phyloP scores from a whole-genome alignment of 1,139 yeast genomes.

The Blastobotrys proliferans region DNA sequence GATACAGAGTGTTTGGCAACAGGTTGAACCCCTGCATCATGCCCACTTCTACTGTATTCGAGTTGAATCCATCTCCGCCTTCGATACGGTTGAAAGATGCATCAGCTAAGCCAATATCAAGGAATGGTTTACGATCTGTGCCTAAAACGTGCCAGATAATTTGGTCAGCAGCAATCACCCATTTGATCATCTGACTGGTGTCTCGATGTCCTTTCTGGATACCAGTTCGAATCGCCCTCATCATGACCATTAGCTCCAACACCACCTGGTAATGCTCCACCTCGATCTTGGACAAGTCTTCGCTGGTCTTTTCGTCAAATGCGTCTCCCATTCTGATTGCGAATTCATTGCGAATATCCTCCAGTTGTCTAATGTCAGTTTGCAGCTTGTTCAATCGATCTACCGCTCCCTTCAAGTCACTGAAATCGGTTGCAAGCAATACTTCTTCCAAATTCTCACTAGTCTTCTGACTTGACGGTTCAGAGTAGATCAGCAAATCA shows the following conservation, averaged over 20 bases:
- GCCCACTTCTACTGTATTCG: slow-evolving; percentile 55
- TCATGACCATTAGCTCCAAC: slow-evolving; percentile 59
- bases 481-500: slow-evolving; percentile 63
- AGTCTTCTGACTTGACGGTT: slow-evolving; percentile 54
- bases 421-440: slow-evolving; percentile 62
- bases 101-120: slow-evolving; percentile 66
- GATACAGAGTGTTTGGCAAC: slow-evolving; percentile 56
- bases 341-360: slow-evolving; percentile 46
- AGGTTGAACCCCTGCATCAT: slow-evolving; percentile 70
- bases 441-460: slow-evolving; percentile 62
- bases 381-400: slow-evolving; percentile 54
- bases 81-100: slow-evolving; percentile 59
- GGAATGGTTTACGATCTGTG: slow-evolving; percentile 56
- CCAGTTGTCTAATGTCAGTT: slow-evolving; percentile 45
- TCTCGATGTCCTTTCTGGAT: slow-evolving; percentile 41
- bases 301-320: slow-evolving; percentile 33
- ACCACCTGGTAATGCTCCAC: slow-evolving; percentile 54
- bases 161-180: slow-evolving; percentile 69
- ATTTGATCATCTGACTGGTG: slow-evolving; percentile 41
- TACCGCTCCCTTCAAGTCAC: slow-evolving; percentile 56
- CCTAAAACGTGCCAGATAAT: slow-evolving; percentile 68
- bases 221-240: slow-evolving; percentile 61
- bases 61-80: slow-evolving; percentile 60
- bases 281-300: slow-evolving; percentile 40
- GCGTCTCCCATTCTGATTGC: slow-evolving; percentile 28